Evolutionary conservation across 2,329 filamentous ascomycete species (phyloP), one percentile per base, ranked within the genome.

Genomic region (Fusarium pseudocircinatum): DNA sequence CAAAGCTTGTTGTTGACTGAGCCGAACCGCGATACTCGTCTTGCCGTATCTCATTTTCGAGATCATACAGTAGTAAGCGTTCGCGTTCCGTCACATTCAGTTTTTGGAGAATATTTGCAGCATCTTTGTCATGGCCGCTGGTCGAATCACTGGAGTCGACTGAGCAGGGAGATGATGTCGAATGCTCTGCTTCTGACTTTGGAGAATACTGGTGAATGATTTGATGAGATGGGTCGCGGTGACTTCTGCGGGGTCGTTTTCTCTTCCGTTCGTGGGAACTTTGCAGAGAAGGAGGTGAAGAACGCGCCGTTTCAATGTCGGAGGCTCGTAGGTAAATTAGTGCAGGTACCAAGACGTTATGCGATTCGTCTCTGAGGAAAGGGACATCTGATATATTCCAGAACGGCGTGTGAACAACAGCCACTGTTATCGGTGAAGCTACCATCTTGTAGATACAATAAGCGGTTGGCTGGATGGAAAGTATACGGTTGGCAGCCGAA

Each of bases 211-310:
- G 22, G 6, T 50, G 11, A 10, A 24, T 2, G 10, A 13, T 18
- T 0, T 24, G 15, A 13, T 14, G 0, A 7, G 16, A 11, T 14
- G 30, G 20, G 8, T 14, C 22, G 6, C 22, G 12, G 20, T n/a
- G 4, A 2, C 6, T 34, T 20, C 1, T 7, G 3, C 10, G 15
- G 10, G 47, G 6, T 18, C 22, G 12, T 14, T 50, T 50, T 20
- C 47, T 50, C 30, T 50, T 34, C 10, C 15, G 47, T 50, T 34
- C 28, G 22, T n/a, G 3, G 16, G 4, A 2, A 4, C 1, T 6
- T 0, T 34, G 22, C 12, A 8, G 0, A 1, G 30, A 5, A 4
- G 1, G 22, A 7, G 22, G 12, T 18, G 30, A 7, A 6, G 47
- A 24, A 24, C 2, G 3, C 4, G 30, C 14, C 28, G 7, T 7